phyloP scores from a whole-genome alignment of 2,329 filamentous ascomycete species.

The Coniochaeta sp. region DNA sequence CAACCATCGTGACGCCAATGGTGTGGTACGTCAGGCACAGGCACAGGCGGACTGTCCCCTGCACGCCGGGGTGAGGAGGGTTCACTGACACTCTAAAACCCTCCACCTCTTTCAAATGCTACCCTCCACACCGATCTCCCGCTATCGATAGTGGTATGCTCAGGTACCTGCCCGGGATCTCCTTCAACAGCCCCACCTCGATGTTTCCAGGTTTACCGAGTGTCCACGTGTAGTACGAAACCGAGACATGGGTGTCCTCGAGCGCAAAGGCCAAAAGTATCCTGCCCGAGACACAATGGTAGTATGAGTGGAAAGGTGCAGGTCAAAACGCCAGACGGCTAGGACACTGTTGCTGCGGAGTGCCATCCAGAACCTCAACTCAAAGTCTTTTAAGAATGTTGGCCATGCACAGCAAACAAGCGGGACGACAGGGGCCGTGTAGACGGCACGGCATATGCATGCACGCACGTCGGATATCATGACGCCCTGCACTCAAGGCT shows the following conservation, averaged over 20 bases:
- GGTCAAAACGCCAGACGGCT: background rate
- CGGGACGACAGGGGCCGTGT: background rate
- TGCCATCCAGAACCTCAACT: background rate
- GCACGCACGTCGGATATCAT: background rate
- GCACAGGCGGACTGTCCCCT: background rate
- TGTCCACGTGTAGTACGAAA: no score
- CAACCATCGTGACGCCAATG: background rate
- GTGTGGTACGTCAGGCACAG: background rate
- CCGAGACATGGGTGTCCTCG: background rate
- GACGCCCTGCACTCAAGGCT: background rate
- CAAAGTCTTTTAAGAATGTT: background rate
- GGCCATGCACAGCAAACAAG: background rate
- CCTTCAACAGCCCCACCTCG: background rate
- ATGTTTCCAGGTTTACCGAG: background rate
- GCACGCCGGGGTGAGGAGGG: background rate
- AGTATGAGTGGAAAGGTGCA: background rate
- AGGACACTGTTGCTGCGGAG: background rate
- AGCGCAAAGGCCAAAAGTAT: background rate
- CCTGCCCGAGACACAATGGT: background rate
- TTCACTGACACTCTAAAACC: background rate
- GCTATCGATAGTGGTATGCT: background rate
- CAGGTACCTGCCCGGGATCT: background rate
- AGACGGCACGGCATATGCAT: background rate
- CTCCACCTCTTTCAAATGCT: background rate
- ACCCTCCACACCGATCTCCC: constrained; percentile 1